Evolutionary conservation across 2,329 filamentous ascomycete genomes (phyloP).

Genomic region (Cordyceps javanica): DNA sequence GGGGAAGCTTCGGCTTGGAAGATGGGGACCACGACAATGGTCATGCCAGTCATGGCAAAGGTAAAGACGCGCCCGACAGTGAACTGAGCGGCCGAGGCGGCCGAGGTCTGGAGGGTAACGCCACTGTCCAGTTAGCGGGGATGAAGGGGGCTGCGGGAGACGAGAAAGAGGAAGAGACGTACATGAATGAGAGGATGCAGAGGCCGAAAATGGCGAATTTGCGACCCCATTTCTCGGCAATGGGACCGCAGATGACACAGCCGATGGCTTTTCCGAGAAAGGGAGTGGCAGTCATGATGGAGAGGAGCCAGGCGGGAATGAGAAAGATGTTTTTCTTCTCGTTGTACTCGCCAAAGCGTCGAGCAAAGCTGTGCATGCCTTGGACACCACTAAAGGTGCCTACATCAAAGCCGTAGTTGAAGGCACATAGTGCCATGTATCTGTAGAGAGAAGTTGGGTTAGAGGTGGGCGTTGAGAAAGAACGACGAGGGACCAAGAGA

Average conservation of each 20-base stretch:
- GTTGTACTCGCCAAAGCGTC: constrained; percentile 20
- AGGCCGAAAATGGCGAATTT: constrained; percentile 20
- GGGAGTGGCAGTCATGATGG: constrained; percentile 22
- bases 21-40: constrained; percentile 26
- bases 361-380: constrained; percentile 21
- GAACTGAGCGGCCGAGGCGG: constrained; percentile 24
- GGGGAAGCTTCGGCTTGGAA: constrained; percentile 24
- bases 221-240: constrained; percentile 24
- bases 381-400: constrained; percentile 23
- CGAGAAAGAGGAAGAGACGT: not conserved
- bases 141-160: not conserved
- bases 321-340: constrained; percentile 11
- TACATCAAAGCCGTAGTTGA: constrained; percentile 24
- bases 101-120: constrained; percentile 24
- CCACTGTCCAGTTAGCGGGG: constrained; percentile 16
- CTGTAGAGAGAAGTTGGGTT: constrained; percentile 1
- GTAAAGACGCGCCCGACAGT: constrained; percentile 24
- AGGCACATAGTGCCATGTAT: constrained; percentile 21
- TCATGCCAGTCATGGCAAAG: constrained; percentile 27
- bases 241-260: constrained; percentile 15
- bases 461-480: not conserved
- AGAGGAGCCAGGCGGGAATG: constrained; percentile 19
- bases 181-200: constrained; percentile 17
- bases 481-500: not conserved
- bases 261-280: constrained; percentile 20